Conservation (phyloP, 179 eudicot species). For the Amaranthus tricolor region DNA sequence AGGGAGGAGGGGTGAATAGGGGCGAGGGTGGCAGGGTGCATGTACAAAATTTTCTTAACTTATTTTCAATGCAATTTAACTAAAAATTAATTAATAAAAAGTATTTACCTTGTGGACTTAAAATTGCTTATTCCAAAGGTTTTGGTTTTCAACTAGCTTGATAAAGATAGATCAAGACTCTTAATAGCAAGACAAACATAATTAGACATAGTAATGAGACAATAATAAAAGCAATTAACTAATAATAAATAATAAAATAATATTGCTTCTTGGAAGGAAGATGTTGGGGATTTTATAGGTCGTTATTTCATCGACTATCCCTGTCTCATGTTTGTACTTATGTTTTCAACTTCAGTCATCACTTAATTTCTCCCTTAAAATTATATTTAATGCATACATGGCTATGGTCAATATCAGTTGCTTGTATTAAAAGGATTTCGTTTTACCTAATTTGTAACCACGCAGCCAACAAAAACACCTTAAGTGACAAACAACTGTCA, state of each 20-base stretch:
- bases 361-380: background rate
- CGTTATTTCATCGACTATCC: constrained; percentile 33
- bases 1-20: too few relatives aligned
- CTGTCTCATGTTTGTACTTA: constrained; percentile 26
- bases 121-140: background rate
- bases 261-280: constrained; percentile 23
- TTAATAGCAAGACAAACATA: background rate
- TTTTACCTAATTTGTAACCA: constrained; percentile 37
- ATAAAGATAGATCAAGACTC: constrained; percentile 14
- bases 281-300: constrained; percentile 14
- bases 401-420: constrained; percentile 25
- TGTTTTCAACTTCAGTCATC: constrained; percentile 30
- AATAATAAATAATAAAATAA: too few relatives aligned
- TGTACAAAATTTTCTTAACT: background rate
- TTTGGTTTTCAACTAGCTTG: background rate
- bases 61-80: too few relatives aligned
- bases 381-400: background rate
- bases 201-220: background rate
- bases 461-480: constrained; percentile 34
- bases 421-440: constrained; percentile 28
- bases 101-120: background rate
- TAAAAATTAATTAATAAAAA: background rate
- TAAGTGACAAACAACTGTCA: constrained; percentile 4
- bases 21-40: background rate
- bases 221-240: constrained; percentile 9